These are phyloP conservation scores for Teunomyces kruisii DNA, from an alignment of 805 yeast species.

Conservation along the genomic window DNA sequence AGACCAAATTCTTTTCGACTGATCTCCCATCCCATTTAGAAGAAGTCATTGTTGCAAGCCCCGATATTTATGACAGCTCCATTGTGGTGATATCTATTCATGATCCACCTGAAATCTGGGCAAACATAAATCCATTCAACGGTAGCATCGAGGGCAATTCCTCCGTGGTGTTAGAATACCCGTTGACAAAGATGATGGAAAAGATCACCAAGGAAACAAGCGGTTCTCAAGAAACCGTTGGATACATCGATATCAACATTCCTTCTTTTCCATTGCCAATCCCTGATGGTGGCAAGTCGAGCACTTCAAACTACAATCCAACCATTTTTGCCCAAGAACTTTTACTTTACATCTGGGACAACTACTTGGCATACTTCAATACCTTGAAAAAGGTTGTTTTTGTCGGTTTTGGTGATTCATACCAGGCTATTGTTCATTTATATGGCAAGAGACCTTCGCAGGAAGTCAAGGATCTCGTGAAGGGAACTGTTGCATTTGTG, in stretches of 20 bases:
- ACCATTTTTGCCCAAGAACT: constrained; percentile 74
- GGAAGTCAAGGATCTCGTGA: constrained; percentile 58
- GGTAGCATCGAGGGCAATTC: constrained; percentile 75
- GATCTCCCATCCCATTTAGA: constrained; percentile 52
- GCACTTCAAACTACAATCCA: constrained; percentile 49
- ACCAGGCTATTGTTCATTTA: constrained; percentile 81
- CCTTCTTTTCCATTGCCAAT: constrained; percentile 54
- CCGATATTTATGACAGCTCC: constrained; percentile 62
- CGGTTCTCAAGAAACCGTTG: constrained; percentile 43
- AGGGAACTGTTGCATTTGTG: constrained; percentile 68
- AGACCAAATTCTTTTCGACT: constrained; percentile 30
- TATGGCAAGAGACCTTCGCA: constrained; percentile 71
- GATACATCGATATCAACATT: constrained; percentile 80
- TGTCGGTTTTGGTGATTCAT: constrained; percentile 88
- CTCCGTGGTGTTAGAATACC: constrained; percentile 74
- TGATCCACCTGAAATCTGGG: constrained; percentile 94
- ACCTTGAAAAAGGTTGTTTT: constrained; percentile 69
- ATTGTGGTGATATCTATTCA: constrained; percentile 73
- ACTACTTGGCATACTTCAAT: constrained; percentile 71
- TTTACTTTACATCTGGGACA: constrained; percentile 83
- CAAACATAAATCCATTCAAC: constrained; percentile 71
- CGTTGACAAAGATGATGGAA: constrained; percentile 59
- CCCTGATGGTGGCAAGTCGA: constrained; percentile 15
- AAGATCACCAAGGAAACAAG: constrained; percentile 43
- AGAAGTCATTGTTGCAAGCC: constrained; percentile 69